Evolutionary conservation across 305 asterid genomes (phyloP).

Genomic region (Solanum hybrid): DNA sequence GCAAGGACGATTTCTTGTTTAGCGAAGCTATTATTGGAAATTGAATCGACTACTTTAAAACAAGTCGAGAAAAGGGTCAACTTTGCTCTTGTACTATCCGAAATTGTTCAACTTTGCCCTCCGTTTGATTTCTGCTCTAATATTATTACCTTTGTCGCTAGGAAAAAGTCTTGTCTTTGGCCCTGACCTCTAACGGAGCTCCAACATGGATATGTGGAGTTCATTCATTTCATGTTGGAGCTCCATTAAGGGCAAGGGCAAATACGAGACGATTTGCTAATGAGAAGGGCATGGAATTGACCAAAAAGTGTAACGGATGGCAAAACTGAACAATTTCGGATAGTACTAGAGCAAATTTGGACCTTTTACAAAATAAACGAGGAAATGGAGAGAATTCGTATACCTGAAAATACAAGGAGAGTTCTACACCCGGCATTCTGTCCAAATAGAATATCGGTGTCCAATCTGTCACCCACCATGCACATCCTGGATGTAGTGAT

Average conservation of each 20-base stretch:
- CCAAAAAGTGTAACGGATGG: no score
- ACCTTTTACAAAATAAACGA: no score
- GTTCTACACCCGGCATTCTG: constrained; percentile 75
- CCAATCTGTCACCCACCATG: constrained; percentile 91
- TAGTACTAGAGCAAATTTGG: no score
- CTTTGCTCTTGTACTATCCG: neutral
- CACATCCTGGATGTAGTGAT: constrained; percentile 78
- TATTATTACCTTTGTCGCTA: neutral
- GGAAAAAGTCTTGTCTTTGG: neutral
- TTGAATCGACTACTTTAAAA: neutral
- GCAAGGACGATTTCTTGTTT: neutral
- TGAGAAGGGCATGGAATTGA: no score
- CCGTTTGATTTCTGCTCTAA: neutral
- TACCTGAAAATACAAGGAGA: constrained; percentile 89
- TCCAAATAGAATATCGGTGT: constrained; percentile 82
- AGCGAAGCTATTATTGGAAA: neutral
- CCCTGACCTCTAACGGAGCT: neutral
- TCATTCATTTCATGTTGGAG: no score
- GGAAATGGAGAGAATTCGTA: neutral
- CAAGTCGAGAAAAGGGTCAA: neutral
- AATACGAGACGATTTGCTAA: no score
- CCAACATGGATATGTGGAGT: neutral
- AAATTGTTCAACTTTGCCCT: neutral
- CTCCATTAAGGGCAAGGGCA: no score
- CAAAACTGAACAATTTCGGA: no score